Percentiles rank a stretch among this genome's conserved stretches.
phyloP scores from a whole-genome alignment of 2,329 filamentous ascomycete genomes.

The Bisporella sp. region DNA sequence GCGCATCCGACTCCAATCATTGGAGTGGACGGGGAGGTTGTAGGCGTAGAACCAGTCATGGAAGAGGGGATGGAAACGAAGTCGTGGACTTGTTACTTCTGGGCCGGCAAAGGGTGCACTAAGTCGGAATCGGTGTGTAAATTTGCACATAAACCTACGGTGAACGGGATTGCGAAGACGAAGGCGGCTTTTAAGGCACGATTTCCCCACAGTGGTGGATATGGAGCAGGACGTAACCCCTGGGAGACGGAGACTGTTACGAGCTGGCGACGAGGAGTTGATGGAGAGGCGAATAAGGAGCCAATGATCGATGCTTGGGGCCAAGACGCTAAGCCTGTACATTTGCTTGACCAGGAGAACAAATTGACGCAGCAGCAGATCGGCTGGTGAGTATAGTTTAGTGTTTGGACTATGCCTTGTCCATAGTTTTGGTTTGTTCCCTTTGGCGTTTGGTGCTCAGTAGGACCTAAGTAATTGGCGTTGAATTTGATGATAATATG shows the following conservation, averaged over 20 bases:
- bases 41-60: background rate
- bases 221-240: background rate
- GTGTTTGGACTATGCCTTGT: too few relatives aligned
- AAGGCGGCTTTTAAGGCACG: background rate
- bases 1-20: background rate
- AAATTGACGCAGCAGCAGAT: too few relatives aligned
- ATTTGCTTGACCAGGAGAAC: too few relatives aligned
- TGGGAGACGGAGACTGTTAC: background rate
- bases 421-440: too few relatives aligned
- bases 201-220: background rate
- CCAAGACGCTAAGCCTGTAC: background rate
- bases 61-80: background rate
- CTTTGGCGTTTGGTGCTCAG: too few relatives aligned
- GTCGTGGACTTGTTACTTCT: conserved; percentile 14
- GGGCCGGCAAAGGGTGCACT: conserved; percentile 10
- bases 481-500: too few relatives aligned
- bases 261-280: background rate
- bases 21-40: background rate
- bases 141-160: conserved; percentile 11
- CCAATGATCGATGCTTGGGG: background rate
- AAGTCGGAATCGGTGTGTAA: conserved; percentile 9
- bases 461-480: too few relatives aligned
- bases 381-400: too few relatives aligned
- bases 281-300: conserved; percentile 3
- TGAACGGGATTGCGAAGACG: background rate